Conservation (phyloP, 306 rosid genomes). For the Vicia villosa region DNA sequence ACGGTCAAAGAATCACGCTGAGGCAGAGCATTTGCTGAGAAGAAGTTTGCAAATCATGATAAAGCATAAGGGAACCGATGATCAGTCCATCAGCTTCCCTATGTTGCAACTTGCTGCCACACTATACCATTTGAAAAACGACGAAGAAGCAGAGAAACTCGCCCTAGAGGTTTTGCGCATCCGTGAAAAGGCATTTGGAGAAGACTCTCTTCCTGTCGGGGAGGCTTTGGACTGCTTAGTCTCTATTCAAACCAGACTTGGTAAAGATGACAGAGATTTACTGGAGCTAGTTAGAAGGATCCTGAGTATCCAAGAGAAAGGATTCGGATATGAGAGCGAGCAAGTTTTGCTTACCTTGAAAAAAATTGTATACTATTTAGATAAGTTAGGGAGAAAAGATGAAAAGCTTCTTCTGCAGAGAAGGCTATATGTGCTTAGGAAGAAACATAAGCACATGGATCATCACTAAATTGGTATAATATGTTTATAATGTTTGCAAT, state of each 20-base stretch:
- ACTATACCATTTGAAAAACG: conserved; percentile 69
- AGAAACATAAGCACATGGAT: conserved; percentile 69
- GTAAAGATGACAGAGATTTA: conserved; percentile 54
- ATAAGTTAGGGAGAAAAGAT: conserved; percentile 67
- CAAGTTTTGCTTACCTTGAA: conserved; percentile 69
- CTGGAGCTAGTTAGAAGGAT: conserved; percentile 67
- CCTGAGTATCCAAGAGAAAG: conserved; percentile 73
- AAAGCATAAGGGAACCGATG: conserved; percentile 57
- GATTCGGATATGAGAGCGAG: conserved; percentile 72
- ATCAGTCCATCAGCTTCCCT: conserved; percentile 76
- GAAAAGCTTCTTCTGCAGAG: conserved; percentile 67
- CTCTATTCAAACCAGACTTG: conserved; percentile 70
- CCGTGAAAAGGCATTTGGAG: conserved; percentile 78
- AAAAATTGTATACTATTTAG: conserved; percentile 67
- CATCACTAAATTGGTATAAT: conserved; percentile 36
- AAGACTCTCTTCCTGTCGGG: conserved; percentile 80
- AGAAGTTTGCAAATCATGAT: conserved; percentile 66
- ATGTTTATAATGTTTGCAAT: conserved; percentile 21
- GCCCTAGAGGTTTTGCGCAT: conserved; percentile 69
- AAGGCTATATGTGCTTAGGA: conserved; percentile 64
- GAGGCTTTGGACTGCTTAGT: conserved; percentile 92
- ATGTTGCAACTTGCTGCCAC: conserved; percentile 90
- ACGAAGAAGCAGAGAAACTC: conserved; percentile 84
- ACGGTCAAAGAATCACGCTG: conserved; percentile 64
- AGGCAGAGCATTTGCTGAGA: conserved; percentile 80